These are phyloP conservation scores for Podospora pseudoanserina DNA, from an alignment of 495 filamentous ascomycete species.

Conservation along the genomic window DNA sequence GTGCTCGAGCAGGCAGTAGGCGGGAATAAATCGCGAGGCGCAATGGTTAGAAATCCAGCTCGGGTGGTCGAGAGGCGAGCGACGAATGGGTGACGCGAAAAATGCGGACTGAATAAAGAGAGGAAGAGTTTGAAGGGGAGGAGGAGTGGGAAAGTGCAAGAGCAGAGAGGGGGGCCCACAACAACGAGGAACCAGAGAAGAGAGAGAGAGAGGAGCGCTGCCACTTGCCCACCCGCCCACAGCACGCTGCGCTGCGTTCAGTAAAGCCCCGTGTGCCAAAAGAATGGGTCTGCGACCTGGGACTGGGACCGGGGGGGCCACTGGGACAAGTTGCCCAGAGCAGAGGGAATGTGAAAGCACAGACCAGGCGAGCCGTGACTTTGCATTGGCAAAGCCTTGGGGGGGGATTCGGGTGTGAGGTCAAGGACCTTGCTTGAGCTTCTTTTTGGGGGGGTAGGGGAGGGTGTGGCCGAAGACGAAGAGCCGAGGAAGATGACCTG, in stretches of 20 bases:
- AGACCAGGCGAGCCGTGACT: constrained; percentile 21
- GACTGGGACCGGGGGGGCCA: constrained; percentile 2
- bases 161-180: constrained; percentile 32
- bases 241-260: constrained; percentile 16
- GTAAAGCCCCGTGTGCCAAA: constrained; percentile 16
- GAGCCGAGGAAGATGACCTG: background rate
- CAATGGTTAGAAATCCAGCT: constrained; percentile 23
- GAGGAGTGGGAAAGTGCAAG: constrained; percentile 30
- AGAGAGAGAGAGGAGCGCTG: constrained; percentile 18
- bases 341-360: constrained; percentile 16
- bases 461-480: background rate
- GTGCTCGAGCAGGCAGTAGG: constrained; percentile 24
- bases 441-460: background rate
- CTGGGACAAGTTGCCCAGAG: constrained; percentile 15
- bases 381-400: constrained; percentile 15
- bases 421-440: background rate
- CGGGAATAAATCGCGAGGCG: constrained; percentile 17
- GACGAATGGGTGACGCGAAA: constrained; percentile 33
- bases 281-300: constrained; percentile 22
- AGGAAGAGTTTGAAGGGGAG: constrained; percentile 37
- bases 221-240: constrained; percentile 1
- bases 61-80: constrained; percentile 19
- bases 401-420: background rate
- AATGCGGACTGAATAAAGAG: constrained; percentile 26
- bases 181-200: constrained; percentile 14